A percentile compares a stretch with the other conserved stretches of the same genome.
These are phyloP conservation scores for Chamaenerion angustifolium DNA, from an alignment of 345 rosid species.

Conservation along the genomic window DNA sequence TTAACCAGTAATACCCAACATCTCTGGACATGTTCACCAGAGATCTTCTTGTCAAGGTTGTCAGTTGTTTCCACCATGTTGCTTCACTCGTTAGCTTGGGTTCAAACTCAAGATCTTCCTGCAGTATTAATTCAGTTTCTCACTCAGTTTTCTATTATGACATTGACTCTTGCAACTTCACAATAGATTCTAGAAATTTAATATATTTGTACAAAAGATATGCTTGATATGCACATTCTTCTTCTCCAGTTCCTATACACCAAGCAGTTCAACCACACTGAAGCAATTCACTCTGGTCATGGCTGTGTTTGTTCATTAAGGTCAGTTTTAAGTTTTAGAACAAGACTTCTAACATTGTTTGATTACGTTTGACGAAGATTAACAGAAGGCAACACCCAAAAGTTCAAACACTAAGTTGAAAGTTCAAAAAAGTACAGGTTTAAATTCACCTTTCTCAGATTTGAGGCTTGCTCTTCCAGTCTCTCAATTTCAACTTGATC, in stretches of 20 bases:
- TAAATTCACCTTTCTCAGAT: slow-evolving; percentile 47
- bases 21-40: slow-evolving; percentile 94
- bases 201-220: too few relatives aligned
- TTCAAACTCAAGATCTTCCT: slow-evolving; percentile 80
- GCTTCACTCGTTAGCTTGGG: slow-evolving; percentile 76
- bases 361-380: background rate
- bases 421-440: background rate
- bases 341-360: background rate
- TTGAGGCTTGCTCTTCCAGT: slow-evolving; percentile 56
- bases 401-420: background rate
- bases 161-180: too few relatives aligned
- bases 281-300: too few relatives aligned
- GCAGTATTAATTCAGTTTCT: slow-evolving; percentile 7
- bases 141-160: too few relatives aligned
- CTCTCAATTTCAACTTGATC: slow-evolving; percentile 53
- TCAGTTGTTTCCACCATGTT: slow-evolving; percentile 73
- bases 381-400: background rate
- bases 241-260: too few relatives aligned
- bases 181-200: too few relatives aligned
- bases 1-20: slow-evolving; percentile 93
- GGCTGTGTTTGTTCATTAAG: too few relatives aligned
- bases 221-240: too few relatives aligned
- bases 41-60: slow-evolving; percentile 74
- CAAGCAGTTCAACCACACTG: too few relatives aligned
- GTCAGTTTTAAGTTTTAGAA: too few relatives aligned